Conservation (phyloP, 2,329 filamentous ascomycete genomes). For the Aspergillus sp. region DNA sequence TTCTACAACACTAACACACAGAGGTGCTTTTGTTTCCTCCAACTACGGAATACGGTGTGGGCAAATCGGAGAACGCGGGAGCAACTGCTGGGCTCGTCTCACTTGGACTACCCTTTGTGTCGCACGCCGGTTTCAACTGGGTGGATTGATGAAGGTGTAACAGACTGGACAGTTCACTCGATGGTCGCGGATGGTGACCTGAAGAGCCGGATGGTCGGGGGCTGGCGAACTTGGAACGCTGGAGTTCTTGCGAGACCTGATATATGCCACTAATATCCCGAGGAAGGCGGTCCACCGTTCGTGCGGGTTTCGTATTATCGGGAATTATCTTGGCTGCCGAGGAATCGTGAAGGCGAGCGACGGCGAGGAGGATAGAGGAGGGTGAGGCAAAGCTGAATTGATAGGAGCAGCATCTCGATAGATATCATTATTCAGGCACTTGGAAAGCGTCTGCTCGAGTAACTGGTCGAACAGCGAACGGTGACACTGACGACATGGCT, state of each 20-base stretch:
- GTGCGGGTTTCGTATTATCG: not conserved
- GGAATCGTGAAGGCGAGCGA: not conserved
- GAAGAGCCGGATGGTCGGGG: too few species aligned
- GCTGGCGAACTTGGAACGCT: not conserved
- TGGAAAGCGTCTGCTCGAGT: not conserved
- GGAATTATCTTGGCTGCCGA: not conserved
- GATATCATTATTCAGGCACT: too few species aligned
- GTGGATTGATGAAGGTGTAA: not conserved
- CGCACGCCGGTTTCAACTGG: slow-evolving; percentile 1
- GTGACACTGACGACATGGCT: too few species aligned
- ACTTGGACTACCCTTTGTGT: not conserved
- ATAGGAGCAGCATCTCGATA: not conserved
- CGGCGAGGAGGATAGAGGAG: not conserved
- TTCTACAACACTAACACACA: too few species aligned
- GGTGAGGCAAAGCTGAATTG: not conserved
- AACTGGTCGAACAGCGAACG: too few species aligned
- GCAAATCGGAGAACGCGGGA: not conserved
- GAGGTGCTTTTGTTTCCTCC: too few species aligned
- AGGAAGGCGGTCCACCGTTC: slow-evolving; percentile 3
- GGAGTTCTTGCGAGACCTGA: not conserved
- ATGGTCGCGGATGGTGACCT: not conserved
- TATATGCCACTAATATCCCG: not conserved
- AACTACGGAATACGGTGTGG: too few species aligned
- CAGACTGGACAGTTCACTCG: not conserved
- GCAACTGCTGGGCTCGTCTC: not conserved